phyloP scores from a whole-genome alignment of 495 filamentous ascomycete species.

The Podospora didyma region DNA sequence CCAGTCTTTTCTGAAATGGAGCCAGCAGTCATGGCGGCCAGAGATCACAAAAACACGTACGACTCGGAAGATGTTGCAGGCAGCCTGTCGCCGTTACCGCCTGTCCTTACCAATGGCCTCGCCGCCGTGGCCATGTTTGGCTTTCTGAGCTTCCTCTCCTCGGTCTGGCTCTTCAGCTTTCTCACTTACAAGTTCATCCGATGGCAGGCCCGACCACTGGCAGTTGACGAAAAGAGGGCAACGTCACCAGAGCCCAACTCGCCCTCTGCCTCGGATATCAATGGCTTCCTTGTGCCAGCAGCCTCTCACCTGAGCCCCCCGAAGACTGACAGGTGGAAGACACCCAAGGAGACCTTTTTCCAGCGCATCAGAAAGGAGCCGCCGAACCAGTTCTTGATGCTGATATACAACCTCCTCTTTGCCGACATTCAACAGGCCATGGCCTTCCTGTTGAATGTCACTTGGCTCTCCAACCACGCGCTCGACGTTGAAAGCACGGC shows the following conservation, averaged over 20 bases:
- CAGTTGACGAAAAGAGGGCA: slow-evolving; percentile 6
- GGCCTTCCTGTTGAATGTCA: slow-evolving; percentile 63
- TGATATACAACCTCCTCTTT: slow-evolving; percentile 71
- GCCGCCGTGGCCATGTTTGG: slow-evolving; percentile 55
- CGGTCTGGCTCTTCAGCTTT: slow-evolving; percentile 47
- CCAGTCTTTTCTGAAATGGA: slow-evolving; percentile 11
- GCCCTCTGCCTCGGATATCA: slow-evolving; percentile 15
- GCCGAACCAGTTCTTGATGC: slow-evolving; percentile 68
- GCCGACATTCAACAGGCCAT: slow-evolving; percentile 69
- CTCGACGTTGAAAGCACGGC: slow-evolving; percentile 52
- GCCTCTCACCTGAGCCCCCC: slow-evolving; percentile 19
- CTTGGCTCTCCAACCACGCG: slow-evolving; percentile 53
- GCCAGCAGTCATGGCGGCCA: slow-evolving; percentile 11
- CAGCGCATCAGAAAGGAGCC: slow-evolving; percentile 20
- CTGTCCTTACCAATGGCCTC: slow-evolving; percentile 46
- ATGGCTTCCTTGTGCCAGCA: slow-evolving; percentile 24
- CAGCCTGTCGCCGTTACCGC: slow-evolving; percentile 46
- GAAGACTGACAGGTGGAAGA: slow-evolving; percentile 5
- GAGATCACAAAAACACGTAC: slow-evolving; percentile 10
- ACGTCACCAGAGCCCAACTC: slow-evolving; percentile 19
- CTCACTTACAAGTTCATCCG: slow-evolving; percentile 55
- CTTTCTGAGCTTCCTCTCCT: slow-evolving; percentile 57
- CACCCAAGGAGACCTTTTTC: slow-evolving; percentile 6
- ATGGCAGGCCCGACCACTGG: slow-evolving; percentile 37
- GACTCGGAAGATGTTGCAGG: slow-evolving; percentile 21